Base-by-base conservation (phyloP, 257 asterid genomes). In the Eucommia ulmoides region DNA sequence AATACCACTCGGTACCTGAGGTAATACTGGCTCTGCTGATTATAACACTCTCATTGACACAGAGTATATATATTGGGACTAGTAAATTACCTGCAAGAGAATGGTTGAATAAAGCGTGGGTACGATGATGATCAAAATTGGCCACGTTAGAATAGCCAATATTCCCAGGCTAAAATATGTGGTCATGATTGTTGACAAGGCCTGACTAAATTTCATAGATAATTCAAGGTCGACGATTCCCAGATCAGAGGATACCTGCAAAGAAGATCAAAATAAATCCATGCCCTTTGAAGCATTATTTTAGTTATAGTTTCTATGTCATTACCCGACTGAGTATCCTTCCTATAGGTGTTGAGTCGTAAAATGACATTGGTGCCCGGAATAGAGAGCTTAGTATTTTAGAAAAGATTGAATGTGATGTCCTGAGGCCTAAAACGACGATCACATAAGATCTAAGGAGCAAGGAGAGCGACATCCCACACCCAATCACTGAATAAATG, bases 341-440 rank as follows among this genome's bases (percentile, higher is more conserved):
- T 61, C 82, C 82, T n/a, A 68, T 53, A 33, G 79, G 82, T 1
- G 79, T 75, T 23, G 82, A 68, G 58, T 75, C 74, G 11, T 64
- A 71, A 57, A 64, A 75, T 3, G 76, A 55, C 82, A 75, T 71
- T 16, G 82, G 76, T 46, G 79, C 76, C 16, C 70, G 72, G 35
- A 75, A 65, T 51, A 70, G 54, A 58, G 84, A 73, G 45, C 22
- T 59, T 61, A 70, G 22, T 21, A 76, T 41, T 62, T 64, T 65
- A 0, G 62, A 56, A 56, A 66, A 76, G 18, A 70, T 54, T 9
- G 75, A 53, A 33, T 49, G 33, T 45, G 83, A 72, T 7, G 75
- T 55, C 64, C 45, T 51, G 33, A 76, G 67, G 33, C 73, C 75
- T 59, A 73, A 33, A 52, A 45, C 21, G 50, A 73, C 65, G 0